A percentile compares a stretch with the other conserved stretches of the same genome.
phyloP scores from a whole-genome alignment of 2,329 filamentous ascomycete species.

The Rugonectria rugulosa region DNA sequence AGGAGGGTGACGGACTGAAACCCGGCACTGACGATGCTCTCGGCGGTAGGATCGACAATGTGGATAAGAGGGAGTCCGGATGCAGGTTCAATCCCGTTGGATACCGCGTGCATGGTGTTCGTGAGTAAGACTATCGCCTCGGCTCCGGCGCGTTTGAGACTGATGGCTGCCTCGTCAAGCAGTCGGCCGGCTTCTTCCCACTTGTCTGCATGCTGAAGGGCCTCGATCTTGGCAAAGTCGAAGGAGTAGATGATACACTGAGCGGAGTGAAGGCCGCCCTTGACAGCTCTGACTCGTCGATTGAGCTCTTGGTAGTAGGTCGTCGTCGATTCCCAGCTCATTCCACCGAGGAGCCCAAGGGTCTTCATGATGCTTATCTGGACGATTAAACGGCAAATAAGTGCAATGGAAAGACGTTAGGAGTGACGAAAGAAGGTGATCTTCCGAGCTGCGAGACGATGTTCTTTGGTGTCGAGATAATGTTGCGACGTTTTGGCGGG shows the following conservation, averaged over 20 bases:
- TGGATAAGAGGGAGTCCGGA: conserved; percentile 32
- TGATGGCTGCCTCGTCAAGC: conserved; percentile 26
- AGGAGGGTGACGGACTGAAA: conserved; percentile 27
- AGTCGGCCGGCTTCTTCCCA: conserved; percentile 27
- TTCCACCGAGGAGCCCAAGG: conserved; percentile 36
- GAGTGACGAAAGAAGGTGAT: too few relatives aligned
- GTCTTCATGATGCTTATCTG: conserved; percentile 39
- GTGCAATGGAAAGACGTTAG: too few relatives aligned
- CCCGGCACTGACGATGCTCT: conserved; percentile 19
- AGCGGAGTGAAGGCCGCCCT: conserved; percentile 34
- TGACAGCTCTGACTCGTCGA: conserved; percentile 28
- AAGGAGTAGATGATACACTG: conserved; percentile 34
- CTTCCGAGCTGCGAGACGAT: too few relatives aligned
- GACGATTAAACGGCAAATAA: too few relatives aligned
- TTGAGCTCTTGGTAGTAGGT: conserved; percentile 40
- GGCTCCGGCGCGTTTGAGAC: conserved; percentile 29
- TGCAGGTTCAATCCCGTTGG: conserved; percentile 16
- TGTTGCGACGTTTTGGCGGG: too few relatives aligned
- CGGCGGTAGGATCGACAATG: conserved; percentile 36
- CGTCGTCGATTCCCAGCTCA: conserved; percentile 38
- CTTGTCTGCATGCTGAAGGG: conserved; percentile 23
- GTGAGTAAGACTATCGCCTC: conserved; percentile 35
- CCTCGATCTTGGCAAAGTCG: conserved; percentile 36
- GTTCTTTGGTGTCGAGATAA: too few relatives aligned
- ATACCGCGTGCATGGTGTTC: conserved; percentile 38